Base-by-base conservation (phyloP, 2,329 filamentous ascomycete genomes). In the Penicillium paneum region DNA sequence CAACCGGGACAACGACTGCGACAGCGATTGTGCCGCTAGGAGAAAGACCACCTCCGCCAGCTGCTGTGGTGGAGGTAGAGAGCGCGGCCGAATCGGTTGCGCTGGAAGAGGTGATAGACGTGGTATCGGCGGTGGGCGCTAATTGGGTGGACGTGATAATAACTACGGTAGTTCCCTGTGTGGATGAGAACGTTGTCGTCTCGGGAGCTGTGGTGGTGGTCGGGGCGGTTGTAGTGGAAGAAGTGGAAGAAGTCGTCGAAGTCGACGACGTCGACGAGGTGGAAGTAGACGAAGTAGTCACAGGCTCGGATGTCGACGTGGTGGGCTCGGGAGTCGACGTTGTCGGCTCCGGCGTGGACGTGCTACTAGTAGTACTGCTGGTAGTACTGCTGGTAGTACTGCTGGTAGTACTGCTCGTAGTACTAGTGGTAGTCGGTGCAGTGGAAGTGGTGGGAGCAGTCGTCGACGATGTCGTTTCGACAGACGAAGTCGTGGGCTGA, bases 1-100 rank as follows among this genome's bases (percentile, higher is more conserved):
- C 91, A 45, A 99, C 93, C 5, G 94, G 94, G 2, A 97, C 89
- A 6, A 97, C 91, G 0, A 99, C 94, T 3, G 92, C 93, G 47
- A 97, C 86, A 8, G 94, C 93, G 58, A 96, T 96, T 63, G 84
- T 92, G 44, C 87, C 88, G 32, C 81, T 71, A 5, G 74, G 64
- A 11, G 75, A 74, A 8, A 79, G 70, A 15, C 77, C 76, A 35
- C 63, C 63, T 29, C 64, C 58, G 28, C 60, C 51, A 7, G 61
- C 64, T 19, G 65, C 52, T 12, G 57, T 59, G 36, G 66, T 56
- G 34, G 67, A 63, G 5, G 64, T 55, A 8, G 68, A 59, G 15
- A 70, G 60, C 6, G 63, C 54, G 2, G 68, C 63, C 2, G 67
- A 52, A 32, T 47, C 42, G 32, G 54, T 56, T 10, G 43, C 52